Evolutionary conservation across 2,329 filamentous ascomycete species (phyloP).

Genomic region (Microsporum ferrugineum): DNA sequence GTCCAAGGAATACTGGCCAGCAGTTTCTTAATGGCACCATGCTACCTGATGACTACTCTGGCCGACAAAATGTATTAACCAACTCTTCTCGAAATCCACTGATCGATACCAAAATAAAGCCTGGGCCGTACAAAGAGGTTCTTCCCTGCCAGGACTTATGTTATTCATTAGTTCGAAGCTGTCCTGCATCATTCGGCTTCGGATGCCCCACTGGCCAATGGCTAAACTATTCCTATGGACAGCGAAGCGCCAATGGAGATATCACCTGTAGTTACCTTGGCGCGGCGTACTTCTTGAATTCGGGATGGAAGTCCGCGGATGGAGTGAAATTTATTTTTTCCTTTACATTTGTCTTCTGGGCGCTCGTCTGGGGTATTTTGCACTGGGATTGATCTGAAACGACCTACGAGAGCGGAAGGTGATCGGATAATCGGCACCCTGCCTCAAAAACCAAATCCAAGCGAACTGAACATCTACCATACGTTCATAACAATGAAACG

Average conservation of each 20-base stretch:
- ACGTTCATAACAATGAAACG: neutral
- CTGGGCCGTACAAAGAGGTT: conserved; percentile 89
- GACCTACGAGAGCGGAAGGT: neutral
- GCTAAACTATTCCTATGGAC: conserved; percentile 43
- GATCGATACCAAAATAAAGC: conserved; percentile 60
- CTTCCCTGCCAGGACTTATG: conserved; percentile 82
- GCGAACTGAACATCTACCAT: neutral
- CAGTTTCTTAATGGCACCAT: conserved; percentile 54
- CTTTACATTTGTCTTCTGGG: conserved; percentile 10
- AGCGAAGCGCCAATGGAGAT: conserved; percentile 25
- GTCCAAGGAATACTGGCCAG: conserved; percentile 60
- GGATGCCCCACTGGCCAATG: conserved; percentile 52
- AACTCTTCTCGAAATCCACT: conserved; percentile 55
- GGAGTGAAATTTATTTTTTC: neutral
- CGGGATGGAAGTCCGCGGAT: conserved; percentile 18
- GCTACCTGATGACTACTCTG: conserved; percentile 21
- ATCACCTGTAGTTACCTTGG: conserved; percentile 53
- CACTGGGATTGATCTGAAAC: neutral
- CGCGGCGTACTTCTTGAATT: conserved; percentile 42
- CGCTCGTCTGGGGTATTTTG: conserved; percentile 12
- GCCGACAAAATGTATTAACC: conserved; percentile 30
- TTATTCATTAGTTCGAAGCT: conserved; percentile 72
- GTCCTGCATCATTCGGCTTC: conserved; percentile 66
- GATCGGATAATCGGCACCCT: neutral
- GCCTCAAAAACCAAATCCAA: neutral